Conservation (phyloP, 2,329 filamentous ascomycete genomes). For the Podosphaera xanthii region DNA sequence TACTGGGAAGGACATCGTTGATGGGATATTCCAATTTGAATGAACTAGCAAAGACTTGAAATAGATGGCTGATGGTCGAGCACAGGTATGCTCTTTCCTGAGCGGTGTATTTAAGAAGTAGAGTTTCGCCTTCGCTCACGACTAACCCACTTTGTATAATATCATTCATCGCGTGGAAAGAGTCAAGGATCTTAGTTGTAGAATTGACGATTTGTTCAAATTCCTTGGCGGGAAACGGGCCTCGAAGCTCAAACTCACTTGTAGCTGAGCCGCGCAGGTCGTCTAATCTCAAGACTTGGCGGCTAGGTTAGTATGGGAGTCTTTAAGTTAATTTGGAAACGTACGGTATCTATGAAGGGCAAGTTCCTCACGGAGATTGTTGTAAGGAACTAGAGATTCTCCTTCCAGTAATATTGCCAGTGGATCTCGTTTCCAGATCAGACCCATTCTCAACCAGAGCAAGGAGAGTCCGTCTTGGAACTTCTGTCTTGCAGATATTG, state of each 20-base stretch:
- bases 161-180: constrained; percentile 90
- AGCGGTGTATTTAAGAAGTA: constrained; percentile 56
- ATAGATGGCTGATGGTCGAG: constrained; percentile 73
- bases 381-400: constrained; percentile 39
- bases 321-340: background rate
- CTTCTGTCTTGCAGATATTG: constrained; percentile 71
- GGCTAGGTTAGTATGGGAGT: constrained; percentile 14
- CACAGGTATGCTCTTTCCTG: constrained; percentile 63
- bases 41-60: constrained; percentile 67
- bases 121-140: constrained; percentile 58
- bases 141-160: constrained; percentile 62
- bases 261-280: constrained; percentile 46
- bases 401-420: constrained; percentile 47
- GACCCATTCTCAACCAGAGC: constrained; percentile 82
- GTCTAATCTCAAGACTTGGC: constrained; percentile 37
- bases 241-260: constrained; percentile 73
- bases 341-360: constrained; percentile 58
- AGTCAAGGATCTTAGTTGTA: constrained; percentile 69
- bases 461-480: constrained; percentile 74
- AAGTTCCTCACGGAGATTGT: constrained; percentile 70
- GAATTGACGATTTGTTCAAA: constrained; percentile 55
- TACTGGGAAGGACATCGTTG: constrained; percentile 67
- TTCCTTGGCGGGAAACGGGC: constrained; percentile 58
- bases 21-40: constrained; percentile 89
- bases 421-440: constrained; percentile 91